Base-by-base conservation (phyloP, 2,329 filamentous ascomycete genomes). In the Fusarium veterinarium region DNA sequence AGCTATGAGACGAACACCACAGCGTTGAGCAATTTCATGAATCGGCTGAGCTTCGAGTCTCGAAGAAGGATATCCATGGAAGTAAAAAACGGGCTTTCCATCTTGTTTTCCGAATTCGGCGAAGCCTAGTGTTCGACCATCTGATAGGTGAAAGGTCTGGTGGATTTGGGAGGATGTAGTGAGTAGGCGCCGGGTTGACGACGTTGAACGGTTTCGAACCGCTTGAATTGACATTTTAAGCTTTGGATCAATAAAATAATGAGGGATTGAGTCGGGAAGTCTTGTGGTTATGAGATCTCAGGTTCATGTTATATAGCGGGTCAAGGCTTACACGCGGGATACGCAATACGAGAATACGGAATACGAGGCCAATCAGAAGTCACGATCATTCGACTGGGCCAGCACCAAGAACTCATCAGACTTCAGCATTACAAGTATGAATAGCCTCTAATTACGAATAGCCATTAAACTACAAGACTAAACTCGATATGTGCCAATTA, bases 51-150 rank as follows among this genome's bases (percentile, higher is more conserved):
- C 81, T 62, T 85, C 84, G 16, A 84, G 72, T 9, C 83, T 83
- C 8, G 81, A 84, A 1, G 79, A 79, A 0, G 84, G 84, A 58
- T 81, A 83, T 13, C 84, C 84, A 68, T 86, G 84, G 57, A 85
- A 83, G 71, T 80, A 83, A 35, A 86, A 71, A 3, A 84, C 60
- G 0, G 81, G 80, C 9, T 76, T 69, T 9, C 80, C 81, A 7
- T 65, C 68, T 0, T 75, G 66, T 5, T 67, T 45, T 13, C 84
- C 84, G 48, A 81, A 84, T 58, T 84, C 80, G 4, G 82, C 80
- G 40, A 81, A 86, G 4, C 83, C 83, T 9, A 86, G 75, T 4
- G 64, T 73, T 6, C 84, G 82, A 9, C 83, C 82, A 64, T 84
- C 82, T 2, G 82, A 79, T 9, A 86, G 79, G 5, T 57, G 78